Base-by-base conservation (phyloP, 345 rosid genomes). In the Boechera retrofracta region DNA sequence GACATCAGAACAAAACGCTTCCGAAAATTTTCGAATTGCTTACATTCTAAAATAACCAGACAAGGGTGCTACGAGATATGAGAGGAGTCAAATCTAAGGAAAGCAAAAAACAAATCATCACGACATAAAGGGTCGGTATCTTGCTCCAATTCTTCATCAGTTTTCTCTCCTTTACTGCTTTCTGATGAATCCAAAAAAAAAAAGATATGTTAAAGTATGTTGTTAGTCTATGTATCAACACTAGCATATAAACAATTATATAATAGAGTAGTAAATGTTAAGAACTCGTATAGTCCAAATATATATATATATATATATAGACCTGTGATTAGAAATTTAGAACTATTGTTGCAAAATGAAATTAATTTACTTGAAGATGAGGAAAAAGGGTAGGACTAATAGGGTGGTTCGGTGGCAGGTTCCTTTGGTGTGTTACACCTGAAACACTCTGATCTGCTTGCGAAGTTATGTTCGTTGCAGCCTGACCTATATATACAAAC, bases 361-460 rank as follows among this genome's bases (percentile, higher is more conserved):
- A 12, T 15, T 2, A 47, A 18, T 49, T 16, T 49, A 49, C 64
- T 33, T 74, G 72, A 36, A 31, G 35, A 58, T 13, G 36, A 18
- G 39, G 55, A 65, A 52, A 33, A 48, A 65, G 71, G 16, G 1
- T 28, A 16, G 29, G 71, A 61, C 75, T 80, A 85, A 58, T 79
- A 83, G n/a, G 85, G 81, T 69, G 73, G 71, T 49, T 74, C 83
- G 69, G 33, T 75, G 69, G 75, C 58, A 57, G 77, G 65, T 39
- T 91, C 97, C 76, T 91, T 87, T 16, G 97, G 97, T 2, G 97
- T 95, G 79, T 86, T 90, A 91, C 98, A 94, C 74, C 89, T 83
- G 82, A 90, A 94, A 64, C 98, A 92, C 77, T 94, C 95, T 69
- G 73, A 92, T 75, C 98, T 83, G 81, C 91, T 94, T 9, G 98